Percentiles rank a stretch among this genome's conserved stretches.
Evolutionary conservation across 1,139 yeast species (phyloP).

Genomic region (Schizosaccharomyces versatilis): DNA sequence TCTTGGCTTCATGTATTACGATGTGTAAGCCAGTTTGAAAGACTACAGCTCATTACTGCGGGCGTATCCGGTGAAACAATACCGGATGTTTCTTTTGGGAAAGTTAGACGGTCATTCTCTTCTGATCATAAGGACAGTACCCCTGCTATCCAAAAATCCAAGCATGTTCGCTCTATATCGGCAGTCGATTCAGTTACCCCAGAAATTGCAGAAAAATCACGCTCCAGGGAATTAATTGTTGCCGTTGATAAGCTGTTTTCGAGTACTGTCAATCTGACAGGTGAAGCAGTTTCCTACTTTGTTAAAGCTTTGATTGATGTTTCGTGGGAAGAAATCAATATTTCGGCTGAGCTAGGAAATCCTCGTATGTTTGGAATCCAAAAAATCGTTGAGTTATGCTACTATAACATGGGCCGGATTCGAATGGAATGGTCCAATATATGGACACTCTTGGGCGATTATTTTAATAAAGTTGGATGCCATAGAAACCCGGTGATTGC

Average conservation of each 20-base stretch:
- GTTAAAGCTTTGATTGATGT: slow-evolving; percentile 73
- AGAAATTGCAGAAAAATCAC: slow-evolving; percentile 37
- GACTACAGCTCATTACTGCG: slow-evolving; percentile 68
- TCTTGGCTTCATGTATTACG: slow-evolving; percentile 75
- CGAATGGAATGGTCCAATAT: slow-evolving; percentile 91
- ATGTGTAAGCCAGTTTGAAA: slow-evolving; percentile 72
- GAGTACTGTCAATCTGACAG: slow-evolving; percentile 56
- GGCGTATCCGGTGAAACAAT: slow-evolving; percentile 69
- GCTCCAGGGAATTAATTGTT: slow-evolving; percentile 59
- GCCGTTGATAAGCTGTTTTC: slow-evolving; percentile 74
- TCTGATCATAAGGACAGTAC: neutral
- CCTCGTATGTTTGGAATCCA: slow-evolving; percentile 86
- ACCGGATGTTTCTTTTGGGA: slow-evolving; percentile 68
- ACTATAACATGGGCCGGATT: slow-evolving; percentile 89
- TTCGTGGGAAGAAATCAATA: slow-evolving; percentile 73
- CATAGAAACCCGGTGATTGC: slow-evolving; percentile 56
- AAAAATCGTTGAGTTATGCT: slow-evolving; percentile 90
- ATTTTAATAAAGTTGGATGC: slow-evolving; percentile 67
- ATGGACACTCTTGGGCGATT: slow-evolving; percentile 84
- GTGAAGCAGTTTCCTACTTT: slow-evolving; percentile 68
- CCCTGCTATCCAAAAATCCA: neutral
- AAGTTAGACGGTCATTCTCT: slow-evolving; percentile 21
- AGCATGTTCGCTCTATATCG: neutral
- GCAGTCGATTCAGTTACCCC: slow-evolving; percentile 17
- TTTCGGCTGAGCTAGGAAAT: slow-evolving; percentile 56